Conservation (phyloP, 202 grass and related monocot genomes). For the Setaria italica region DNA sequence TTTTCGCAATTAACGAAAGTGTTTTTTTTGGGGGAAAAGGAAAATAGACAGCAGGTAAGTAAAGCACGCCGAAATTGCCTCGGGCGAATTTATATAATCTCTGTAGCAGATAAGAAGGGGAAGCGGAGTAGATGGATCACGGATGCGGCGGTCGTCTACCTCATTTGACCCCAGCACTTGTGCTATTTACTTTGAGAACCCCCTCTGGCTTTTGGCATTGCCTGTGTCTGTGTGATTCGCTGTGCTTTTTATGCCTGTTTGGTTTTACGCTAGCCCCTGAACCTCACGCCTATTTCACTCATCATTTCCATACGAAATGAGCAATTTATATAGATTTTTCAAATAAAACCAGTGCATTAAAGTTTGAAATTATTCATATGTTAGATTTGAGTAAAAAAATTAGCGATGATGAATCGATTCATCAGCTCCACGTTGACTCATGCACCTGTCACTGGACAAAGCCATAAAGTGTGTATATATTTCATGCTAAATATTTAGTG, state of each 20-base stretch:
- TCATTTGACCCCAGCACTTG: constrained; percentile 35
- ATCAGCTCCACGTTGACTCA: too few relatives aligned
- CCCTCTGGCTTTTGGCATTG: constrained; percentile 37
- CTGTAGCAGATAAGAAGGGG: constrained; percentile 52
- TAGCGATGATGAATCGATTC: too few relatives aligned
- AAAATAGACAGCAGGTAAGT: constrained; percentile 61
- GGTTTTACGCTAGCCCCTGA: neutral
- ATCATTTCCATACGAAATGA: too few relatives aligned
- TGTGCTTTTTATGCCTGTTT: constrained; percentile 9
- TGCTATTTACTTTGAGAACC: constrained; percentile 42
- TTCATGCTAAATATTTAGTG: too few relatives aligned
- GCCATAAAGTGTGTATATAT: too few relatives aligned
- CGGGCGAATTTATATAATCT: constrained; percentile 54
- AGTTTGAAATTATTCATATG: too few relatives aligned
- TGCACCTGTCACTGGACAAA: too few relatives aligned
- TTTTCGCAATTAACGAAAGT: constrained; percentile 52
- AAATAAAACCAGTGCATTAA: too few relatives aligned
- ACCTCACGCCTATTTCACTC: too few relatives aligned
- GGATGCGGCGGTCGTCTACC: constrained; percentile 43
- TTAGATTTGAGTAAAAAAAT: too few relatives aligned
- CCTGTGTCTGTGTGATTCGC: neutral
- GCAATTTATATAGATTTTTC: too few relatives aligned
- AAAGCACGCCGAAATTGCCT: constrained; percentile 84
- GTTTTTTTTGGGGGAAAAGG: constrained; percentile 46
- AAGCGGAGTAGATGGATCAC: constrained; percentile 48